Evolutionary conservation across 2,329 filamentous ascomycete genomes (phyloP).

Genomic region (Graphiopsis chlorocephala): DNA sequence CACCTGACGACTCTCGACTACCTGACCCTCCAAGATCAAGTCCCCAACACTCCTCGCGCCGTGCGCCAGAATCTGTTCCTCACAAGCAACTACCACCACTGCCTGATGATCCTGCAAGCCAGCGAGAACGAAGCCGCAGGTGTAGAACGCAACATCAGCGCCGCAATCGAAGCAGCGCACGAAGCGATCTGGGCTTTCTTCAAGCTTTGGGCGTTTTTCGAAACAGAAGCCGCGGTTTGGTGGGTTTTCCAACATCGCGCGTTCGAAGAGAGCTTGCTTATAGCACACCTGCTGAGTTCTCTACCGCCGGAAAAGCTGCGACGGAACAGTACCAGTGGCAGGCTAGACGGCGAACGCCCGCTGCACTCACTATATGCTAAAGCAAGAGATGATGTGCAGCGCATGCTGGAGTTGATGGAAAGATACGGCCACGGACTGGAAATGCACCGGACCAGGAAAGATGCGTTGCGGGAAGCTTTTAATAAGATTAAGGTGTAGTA

Average conservation of each 20-base stretch:
- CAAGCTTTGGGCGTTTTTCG: conserved; percentile 66
- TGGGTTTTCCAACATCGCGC: conserved; percentile 82
- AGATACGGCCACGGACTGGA: conserved; percentile 43
- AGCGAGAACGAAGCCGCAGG: conserved; percentile 61
- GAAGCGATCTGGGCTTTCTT: conserved; percentile 74
- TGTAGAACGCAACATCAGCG: conserved; percentile 58
- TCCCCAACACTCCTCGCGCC: conserved; percentile 60
- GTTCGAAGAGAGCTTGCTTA: conserved; percentile 63
- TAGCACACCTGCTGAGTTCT: conserved; percentile 25
- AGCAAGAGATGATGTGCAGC: conserved; percentile 44
- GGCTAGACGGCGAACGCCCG: not conserved
- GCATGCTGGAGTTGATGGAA: conserved; percentile 48
- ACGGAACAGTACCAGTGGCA: not conserved
- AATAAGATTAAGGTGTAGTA: conserved; percentile 25
- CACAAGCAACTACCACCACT: conserved; percentile 80
- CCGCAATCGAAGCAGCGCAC: conserved; percentile 71
- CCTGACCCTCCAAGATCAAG: conserved; percentile 57
- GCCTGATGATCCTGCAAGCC: conserved; percentile 74
- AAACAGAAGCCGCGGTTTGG: conserved; percentile 72
- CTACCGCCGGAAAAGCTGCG: not conserved
- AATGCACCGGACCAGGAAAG: conserved; percentile 49
- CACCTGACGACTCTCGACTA: conserved; percentile 68
- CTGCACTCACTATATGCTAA: conserved; percentile 33
- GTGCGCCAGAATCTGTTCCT: conserved; percentile 74
- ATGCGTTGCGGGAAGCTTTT: conserved; percentile 46